Conservation (phyloP, 208 protist species). For the Borovskyia barvae region DNA sequence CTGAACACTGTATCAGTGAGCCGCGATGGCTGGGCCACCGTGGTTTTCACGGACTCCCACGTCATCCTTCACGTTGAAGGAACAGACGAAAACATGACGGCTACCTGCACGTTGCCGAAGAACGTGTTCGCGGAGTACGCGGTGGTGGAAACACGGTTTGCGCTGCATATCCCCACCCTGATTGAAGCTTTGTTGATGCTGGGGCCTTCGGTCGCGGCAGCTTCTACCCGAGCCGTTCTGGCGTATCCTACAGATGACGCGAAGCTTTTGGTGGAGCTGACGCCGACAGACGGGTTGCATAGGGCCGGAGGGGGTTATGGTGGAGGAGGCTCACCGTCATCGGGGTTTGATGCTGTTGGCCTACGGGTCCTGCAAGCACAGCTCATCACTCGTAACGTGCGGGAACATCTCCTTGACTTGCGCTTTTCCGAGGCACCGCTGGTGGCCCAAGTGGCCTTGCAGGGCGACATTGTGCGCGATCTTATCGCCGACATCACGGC, state of each 20-base stretch:
- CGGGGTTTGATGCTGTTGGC: no score
- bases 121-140: slow-evolving; percentile 77
- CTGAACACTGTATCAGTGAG: slow-evolving; percentile 46
- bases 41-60: slow-evolving; percentile 56
- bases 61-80: slow-evolving; percentile 75
- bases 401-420: slow-evolving; percentile 58
- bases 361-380: slow-evolving; percentile 51
- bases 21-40: slow-evolving; percentile 63
- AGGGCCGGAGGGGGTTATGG: not conserved
- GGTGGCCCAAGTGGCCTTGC: slow-evolving; percentile 43
- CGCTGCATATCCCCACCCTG: slow-evolving; percentile 64
- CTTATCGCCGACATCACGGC: slow-evolving; percentile 55
- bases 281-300: slow-evolving; percentile 10
- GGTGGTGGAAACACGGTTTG: slow-evolving; percentile 49
- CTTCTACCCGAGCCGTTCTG: slow-evolving; percentile 32
- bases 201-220: slow-evolving; percentile 29
- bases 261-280: slow-evolving; percentile 67
- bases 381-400: slow-evolving; percentile 60
- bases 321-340: not conserved
- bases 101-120: slow-evolving; percentile 66
- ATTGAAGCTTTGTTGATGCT: slow-evolving; percentile 68
- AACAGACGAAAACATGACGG: slow-evolving; percentile 65
- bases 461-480: slow-evolving; percentile 56
- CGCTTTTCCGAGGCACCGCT: slow-evolving; percentile 51
- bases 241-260: slow-evolving; percentile 54